These are phyloP conservation scores for Aspergillus sp. DNA, from an alignment of 2,329 filamentous ascomycete species.

Conservation along the genomic window DNA sequence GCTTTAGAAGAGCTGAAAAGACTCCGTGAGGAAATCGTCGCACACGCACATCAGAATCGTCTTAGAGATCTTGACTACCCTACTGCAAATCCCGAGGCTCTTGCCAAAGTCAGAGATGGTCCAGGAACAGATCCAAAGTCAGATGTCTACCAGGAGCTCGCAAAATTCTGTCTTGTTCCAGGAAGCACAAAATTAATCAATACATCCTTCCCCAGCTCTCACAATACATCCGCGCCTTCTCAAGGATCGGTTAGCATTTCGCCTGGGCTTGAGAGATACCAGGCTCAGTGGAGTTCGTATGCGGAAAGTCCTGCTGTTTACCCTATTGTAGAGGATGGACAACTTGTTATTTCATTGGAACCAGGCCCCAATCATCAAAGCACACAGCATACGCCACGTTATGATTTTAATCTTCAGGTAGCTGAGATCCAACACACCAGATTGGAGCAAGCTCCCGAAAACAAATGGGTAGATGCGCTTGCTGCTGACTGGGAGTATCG, in stretches of 20 bases:
- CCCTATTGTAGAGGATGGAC: conserved; percentile 9
- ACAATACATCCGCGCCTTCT: neutral
- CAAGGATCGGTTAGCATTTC: too few species aligned
- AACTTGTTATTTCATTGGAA: conserved; percentile 6
- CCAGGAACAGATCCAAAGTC: conserved; percentile 21
- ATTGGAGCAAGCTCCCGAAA: neutral
- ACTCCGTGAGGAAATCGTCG: conserved; percentile 14
- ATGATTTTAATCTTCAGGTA: neutral
- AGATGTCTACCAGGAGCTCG: conserved; percentile 12
- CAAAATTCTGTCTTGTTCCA: conserved; percentile 2
- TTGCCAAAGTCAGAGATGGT: conserved; percentile 20
- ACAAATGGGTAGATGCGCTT: conserved; percentile 8
- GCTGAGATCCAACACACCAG: neutral
- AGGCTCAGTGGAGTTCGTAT: conserved; percentile 11
- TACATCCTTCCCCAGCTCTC: neutral
- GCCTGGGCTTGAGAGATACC: neutral
- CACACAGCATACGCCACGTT: neutral
- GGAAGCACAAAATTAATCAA: neutral
- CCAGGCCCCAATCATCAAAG: conserved; percentile 8
- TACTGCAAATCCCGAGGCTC: conserved; percentile 13
- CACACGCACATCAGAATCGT: conserved; percentile 8
- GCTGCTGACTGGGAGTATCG: conserved; percentile 21
- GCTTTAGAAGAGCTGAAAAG: conserved; percentile 14
- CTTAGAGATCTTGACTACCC: conserved; percentile 4
- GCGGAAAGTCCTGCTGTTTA: conserved; percentile 8